phyloP scores from a whole-genome alignment of 345 rosid genomes.

The Linum lewisii region DNA sequence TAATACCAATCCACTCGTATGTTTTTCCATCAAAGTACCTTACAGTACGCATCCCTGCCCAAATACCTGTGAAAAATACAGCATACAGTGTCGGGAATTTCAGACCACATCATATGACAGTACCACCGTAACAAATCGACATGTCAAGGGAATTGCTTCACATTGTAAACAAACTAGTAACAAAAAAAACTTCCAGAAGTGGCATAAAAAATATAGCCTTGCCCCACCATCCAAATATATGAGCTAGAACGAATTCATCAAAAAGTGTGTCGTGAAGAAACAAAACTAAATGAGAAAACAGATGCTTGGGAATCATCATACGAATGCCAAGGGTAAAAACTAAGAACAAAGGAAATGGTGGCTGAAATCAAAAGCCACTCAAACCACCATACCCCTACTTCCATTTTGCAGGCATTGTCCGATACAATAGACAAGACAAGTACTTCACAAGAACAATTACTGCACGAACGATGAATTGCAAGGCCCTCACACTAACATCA shows the following conservation, averaged over 20 bases:
- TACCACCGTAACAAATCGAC: no score
- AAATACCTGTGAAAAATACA: constrained; percentile 47
- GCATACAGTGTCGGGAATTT: neutral
- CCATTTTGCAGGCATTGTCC: neutral
- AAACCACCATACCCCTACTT: neutral
- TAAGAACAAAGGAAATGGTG: neutral
- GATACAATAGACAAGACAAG: no score
- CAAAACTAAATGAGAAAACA: constrained; percentile 11
- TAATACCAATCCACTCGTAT: constrained; percentile 98
- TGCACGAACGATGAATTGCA: no score
- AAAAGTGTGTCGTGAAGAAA: constrained; percentile 65
- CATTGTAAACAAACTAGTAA: neutral
- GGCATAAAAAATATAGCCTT: constrained; percentile 59
- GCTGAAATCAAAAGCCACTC: neutral
- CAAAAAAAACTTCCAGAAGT: neutral
- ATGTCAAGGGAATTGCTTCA: no score
- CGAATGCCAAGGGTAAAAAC: neutral
- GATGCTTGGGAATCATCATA: neutral
- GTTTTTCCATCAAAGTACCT: constrained; percentile 91
- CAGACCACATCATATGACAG: neutral
- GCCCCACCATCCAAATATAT: constrained; percentile 99
- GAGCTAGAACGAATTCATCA: constrained; percentile 95
- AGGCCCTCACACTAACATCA: no score
- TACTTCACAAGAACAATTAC: no score
- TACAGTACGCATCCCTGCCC: constrained; percentile 99